These are phyloP conservation scores for Eucalyptus tenuipes DNA, from an alignment of 345 rosid species.

Conservation along the genomic window DNA sequence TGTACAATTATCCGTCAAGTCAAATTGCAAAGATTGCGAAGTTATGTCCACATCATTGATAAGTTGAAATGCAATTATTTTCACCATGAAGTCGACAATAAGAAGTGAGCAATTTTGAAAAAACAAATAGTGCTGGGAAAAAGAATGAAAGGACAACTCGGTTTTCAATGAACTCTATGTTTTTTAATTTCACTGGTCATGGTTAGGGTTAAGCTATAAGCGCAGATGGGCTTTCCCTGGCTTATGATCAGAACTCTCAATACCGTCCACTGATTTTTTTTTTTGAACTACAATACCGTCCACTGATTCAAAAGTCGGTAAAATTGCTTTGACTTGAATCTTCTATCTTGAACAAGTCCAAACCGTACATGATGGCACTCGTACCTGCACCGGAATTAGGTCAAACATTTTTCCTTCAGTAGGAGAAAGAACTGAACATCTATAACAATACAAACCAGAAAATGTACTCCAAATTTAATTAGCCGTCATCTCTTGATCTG, in stretches of 20 bases:
- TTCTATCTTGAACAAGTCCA: conserved; percentile 25
- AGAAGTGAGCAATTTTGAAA: neutral
- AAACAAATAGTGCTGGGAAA: neutral
- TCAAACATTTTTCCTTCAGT: neutral
- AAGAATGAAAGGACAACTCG: too few relatives aligned
- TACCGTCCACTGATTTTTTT: conserved; percentile 21
- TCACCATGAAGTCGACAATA: neutral
- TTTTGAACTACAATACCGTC: too few relatives aligned
- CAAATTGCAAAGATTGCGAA: neutral
- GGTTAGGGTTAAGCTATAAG: neutral
- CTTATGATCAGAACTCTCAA: conserved; percentile 27
- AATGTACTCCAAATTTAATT: neutral
- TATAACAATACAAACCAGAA: neutral
- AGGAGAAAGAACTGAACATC: neutral
- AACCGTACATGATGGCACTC: conserved; percentile 41
- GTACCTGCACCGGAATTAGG: neutral
- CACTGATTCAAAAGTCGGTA: conserved; percentile 18
- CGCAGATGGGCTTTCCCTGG: conserved; percentile 29
- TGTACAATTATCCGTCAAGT: neutral
- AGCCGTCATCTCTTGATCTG: neutral
- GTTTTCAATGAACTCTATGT: neutral
- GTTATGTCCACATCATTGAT: neutral
- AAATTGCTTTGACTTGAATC: neutral
- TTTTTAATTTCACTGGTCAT: neutral
- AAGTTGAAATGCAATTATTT: neutral